Base-by-base conservation (phyloP, 2,329 filamentous ascomycete genomes). In the Capronia epimyces region DNA sequence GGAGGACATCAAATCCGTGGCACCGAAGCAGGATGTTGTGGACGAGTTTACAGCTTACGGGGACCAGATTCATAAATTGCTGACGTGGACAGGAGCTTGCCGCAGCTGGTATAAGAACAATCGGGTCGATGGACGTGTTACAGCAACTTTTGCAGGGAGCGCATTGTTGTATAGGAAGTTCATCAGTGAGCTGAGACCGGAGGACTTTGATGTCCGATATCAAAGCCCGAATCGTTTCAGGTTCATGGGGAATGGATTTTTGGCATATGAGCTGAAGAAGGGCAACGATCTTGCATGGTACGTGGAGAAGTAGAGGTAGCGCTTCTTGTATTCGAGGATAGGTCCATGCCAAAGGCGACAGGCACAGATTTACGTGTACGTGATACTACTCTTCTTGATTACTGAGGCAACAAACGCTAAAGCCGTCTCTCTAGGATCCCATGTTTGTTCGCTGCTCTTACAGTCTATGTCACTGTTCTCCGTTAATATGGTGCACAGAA, bases 231-330 rank as follows among this genome's bases (percentile, higher is more conserved):
- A 58, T 22, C 52, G 52, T 2, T 58, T 45, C 43, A 16, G 40
- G 5, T 66, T 70, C 46, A 29, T 56, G 29, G 58, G 56, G 60
- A 72, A 72, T 55, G 49, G 64, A 21, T 72, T 71, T 58, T 65
- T 66, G 3, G 69, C 66, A 42, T 45, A 72, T 58, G 71, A 74
- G 55, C 8, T 37, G 34, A n/a, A n/a, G n/a, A n/a, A n/a, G n/a
- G n/a, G n/a, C n/a, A n/a, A n/a, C n/a, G n/a, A n/a, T n/a, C n/a
- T n/a, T n/a, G n/a, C n/a, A n/a, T n/a, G n/a, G n/a, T n/a, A n/a
- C n/a, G n/a, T n/a, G n/a, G n/a, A n/a, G n/a, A n/a, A n/a, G n/a
- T n/a, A n/a, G n/a, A n/a, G n/a, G n/a, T n/a, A n/a, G n/a, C n/a
- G n/a, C n/a, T n/a, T n/a, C n/a, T n/a, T n/a, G n/a, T n/a, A n/a